Percentiles rank a stretch among this genome's conserved stretches.
Evolutionary conservation across 352 stramenopile genomes (phyloP).

Genomic region (Phytophthora boehmeriae): DNA sequence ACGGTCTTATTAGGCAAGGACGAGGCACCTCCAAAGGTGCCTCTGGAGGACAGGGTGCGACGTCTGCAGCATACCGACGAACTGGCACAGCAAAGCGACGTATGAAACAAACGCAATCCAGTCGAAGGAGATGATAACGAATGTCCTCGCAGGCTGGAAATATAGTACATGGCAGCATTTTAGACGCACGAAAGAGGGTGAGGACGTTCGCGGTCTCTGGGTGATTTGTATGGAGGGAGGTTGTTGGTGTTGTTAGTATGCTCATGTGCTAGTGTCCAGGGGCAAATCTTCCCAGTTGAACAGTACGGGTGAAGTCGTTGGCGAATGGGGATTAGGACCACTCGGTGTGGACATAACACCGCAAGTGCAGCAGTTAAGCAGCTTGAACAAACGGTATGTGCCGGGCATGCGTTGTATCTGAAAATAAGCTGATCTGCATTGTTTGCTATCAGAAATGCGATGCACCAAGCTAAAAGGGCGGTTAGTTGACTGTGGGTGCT

Average conservation of each 20-base stretch:
- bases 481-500: neutral
- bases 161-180: conserved; percentile 27
- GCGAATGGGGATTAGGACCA: too few species aligned
- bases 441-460: conserved; percentile 1
- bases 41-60: conserved; percentile 25
- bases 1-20: conserved; percentile 60
- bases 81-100: conserved; percentile 9
- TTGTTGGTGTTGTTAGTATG: neutral
- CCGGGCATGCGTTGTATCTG: too few species aligned
- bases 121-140: conserved; percentile 14
- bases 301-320: too few species aligned
- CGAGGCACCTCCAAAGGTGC: conserved; percentile 34
- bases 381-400: too few species aligned
- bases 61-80: conserved; percentile 20
- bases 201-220: conserved; percentile 1
- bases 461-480: conserved; percentile 14
- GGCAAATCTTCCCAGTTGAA: too few species aligned
- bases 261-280: neutral
- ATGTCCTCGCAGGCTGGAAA: conserved; percentile 22
- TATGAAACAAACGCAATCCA: conserved; percentile 5
- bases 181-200: conserved; percentile 20
- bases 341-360: too few species aligned
- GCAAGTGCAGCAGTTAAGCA: neutral
- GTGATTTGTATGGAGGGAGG: neutral
- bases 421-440: too few species aligned